A percentile compares a stretch with the other conserved stretches of the same genome.
These are phyloP conservation scores for Naematelia encephala DNA, from an alignment of 768 basidiomycete genomes.

Conservation along the genomic window DNA sequence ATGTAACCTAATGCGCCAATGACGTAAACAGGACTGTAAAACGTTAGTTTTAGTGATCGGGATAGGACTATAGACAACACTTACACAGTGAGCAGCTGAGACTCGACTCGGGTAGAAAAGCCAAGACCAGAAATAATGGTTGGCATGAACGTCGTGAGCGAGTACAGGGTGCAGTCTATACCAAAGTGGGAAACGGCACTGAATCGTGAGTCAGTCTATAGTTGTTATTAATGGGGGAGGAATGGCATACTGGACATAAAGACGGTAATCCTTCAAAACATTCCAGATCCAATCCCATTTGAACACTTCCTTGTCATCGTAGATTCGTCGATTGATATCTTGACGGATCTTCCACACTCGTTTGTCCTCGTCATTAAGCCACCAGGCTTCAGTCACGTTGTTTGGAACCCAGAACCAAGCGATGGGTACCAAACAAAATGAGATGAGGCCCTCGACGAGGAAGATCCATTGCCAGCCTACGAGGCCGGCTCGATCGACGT, in stretches of 20 bases:
- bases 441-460: conserved; percentile 35
- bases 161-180: conserved; percentile 26
- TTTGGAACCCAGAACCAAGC: conserved; percentile 31
- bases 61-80: conserved; percentile 14
- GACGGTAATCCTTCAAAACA: conserved; percentile 18
- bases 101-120: conserved; percentile 18
- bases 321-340: conserved; percentile 21
- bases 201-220: conserved; percentile 8
- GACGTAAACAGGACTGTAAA: conserved; percentile 21
- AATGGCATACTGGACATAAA: conserved; percentile 14
- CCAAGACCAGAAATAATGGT: conserved; percentile 32
- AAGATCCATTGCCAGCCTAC: conserved; percentile 36
- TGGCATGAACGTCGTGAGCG: conserved; percentile 23
- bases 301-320: conserved; percentile 32
- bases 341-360: conserved; percentile 17
- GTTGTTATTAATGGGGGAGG: background rate
- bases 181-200: conserved; percentile 31
- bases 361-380: conserved; percentile 26
- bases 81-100: conserved; percentile 36
- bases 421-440: conserved; percentile 20
- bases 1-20: conserved; percentile 17
- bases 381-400: conserved; percentile 25
- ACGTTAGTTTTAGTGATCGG: conserved; percentile 4
- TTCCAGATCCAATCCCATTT: conserved; percentile 24
- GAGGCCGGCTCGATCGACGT: conserved; percentile 54